Evolutionary conservation across 202 grass and related monocot genomes (phyloP).

Genomic region (Zizania palustris): DNA sequence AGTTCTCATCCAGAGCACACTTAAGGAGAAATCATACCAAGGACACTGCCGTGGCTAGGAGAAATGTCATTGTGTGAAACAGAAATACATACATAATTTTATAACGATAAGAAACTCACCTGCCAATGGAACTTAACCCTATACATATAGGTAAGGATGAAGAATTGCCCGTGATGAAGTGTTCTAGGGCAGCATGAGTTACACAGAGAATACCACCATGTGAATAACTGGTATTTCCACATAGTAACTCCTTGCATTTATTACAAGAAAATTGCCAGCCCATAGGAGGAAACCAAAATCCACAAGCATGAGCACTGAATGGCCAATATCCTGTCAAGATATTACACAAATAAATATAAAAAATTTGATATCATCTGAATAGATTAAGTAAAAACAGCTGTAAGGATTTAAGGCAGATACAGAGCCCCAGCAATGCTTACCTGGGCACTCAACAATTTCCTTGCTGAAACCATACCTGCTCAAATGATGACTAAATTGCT

Average conservation of each 20-base stretch:
- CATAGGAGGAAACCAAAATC: slow-evolving; percentile 92
- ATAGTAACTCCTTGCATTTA: slow-evolving; percentile 59
- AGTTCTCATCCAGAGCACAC: not conserved
- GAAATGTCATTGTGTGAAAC: not conserved
- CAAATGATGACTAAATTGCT: slow-evolving; percentile 28
- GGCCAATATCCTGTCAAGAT: slow-evolving; percentile 82
- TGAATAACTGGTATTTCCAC: slow-evolving; percentile 39
- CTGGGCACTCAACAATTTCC: slow-evolving; percentile 87
- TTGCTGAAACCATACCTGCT: slow-evolving; percentile 91
- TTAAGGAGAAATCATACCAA: slow-evolving; percentile 8
- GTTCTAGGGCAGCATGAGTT: slow-evolving; percentile 66
- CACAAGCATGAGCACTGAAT: slow-evolving; percentile 64
- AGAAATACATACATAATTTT: not conserved
- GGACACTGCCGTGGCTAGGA: not conserved
- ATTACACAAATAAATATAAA: slow-evolving; percentile 19
- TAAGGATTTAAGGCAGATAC: slow-evolving; percentile 9
- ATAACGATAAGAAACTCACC: slow-evolving; percentile 51
- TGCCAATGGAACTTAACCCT: slow-evolving; percentile 94
- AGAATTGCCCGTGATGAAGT: slow-evolving; percentile 56
- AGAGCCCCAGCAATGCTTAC: slow-evolving; percentile 36
- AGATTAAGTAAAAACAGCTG: not conserved
- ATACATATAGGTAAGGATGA: slow-evolving; percentile 71
- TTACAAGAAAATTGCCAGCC: slow-evolving; percentile 90
- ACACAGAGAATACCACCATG: slow-evolving; percentile 49
- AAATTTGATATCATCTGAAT: slow-evolving; percentile 6